Percentiles rank a stretch among this genome's conserved stretches.
These are phyloP conservation scores for Trichoderma erinaceum DNA, from an alignment of 495 filamentous ascomycete species.

Conservation along the genomic window DNA sequence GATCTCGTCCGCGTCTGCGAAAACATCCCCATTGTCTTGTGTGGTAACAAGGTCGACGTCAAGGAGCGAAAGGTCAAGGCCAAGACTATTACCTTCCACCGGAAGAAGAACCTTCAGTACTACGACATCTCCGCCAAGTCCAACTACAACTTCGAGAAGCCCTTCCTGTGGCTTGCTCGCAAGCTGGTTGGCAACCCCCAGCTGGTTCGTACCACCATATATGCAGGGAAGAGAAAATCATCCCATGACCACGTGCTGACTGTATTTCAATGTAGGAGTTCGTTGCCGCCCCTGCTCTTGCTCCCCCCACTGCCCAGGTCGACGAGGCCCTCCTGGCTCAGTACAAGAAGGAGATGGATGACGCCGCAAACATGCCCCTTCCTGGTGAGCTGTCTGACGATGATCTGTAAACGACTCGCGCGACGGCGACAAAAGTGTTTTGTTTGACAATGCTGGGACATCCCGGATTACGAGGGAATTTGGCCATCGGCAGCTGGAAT, in stretches of 20 bases:
- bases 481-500: conserved; percentile 11
- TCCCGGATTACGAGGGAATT: background rate
- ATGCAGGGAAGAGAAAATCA: background rate
- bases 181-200: conserved; percentile 93
- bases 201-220: conserved; percentile 56
- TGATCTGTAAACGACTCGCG: conserved; percentile 43
- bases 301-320: conserved; percentile 84
- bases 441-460: conserved; percentile 8
- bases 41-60: conserved; percentile 99
- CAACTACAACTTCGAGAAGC: conserved; percentile 99
- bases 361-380: conserved; percentile 74
- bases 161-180: conserved; percentile 98
- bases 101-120: conserved; percentile 99
- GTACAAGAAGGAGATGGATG: conserved; percentile 85
- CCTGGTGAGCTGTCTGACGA: conserved; percentile 91
- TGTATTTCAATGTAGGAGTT: conserved; percentile 66
- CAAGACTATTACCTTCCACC: conserved; percentile 99
- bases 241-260: conserved; percentile 5
- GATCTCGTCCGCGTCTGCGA: conserved; percentile 99
- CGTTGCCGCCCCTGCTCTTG: conserved; percentile 88
- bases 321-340: conserved; percentile 71
- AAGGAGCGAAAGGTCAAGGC: conserved; percentile 99
- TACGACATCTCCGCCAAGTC: conserved; percentile 99
- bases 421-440: conserved; percentile 9
- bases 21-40: conserved; percentile 97